A percentile compares a stretch with the other conserved stretches of the same genome.
These are phyloP conservation scores for Artemisia tridentata DNA, from an alignment of 129 eudicot genomes.

Conservation along the genomic window DNA sequence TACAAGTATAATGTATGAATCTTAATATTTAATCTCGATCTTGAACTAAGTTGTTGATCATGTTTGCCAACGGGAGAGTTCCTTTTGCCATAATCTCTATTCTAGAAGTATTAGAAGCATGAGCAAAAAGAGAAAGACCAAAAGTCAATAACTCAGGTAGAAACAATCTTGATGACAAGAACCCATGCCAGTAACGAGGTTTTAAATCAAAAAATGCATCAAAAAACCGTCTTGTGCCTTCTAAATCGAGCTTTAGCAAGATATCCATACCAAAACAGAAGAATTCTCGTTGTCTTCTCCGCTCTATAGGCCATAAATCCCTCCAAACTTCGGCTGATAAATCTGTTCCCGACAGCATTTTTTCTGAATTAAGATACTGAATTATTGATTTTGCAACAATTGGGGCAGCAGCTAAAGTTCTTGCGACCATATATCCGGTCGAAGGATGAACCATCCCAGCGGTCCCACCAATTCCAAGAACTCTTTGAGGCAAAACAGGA, in stretches of 20 bases:
- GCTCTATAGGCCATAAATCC: slow-evolving; percentile 91
- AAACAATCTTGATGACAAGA: slow-evolving; percentile 89
- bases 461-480: slow-evolving; percentile 98
- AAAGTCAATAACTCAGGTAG: slow-evolving; percentile 80
- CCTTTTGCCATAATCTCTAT: slow-evolving; percentile 96
- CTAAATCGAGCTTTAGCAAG: slow-evolving; percentile 88
- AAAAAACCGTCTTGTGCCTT: slow-evolving; percentile 86
- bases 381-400: slow-evolving; percentile 85
- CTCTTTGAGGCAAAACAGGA: slow-evolving; percentile 89
- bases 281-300: slow-evolving; percentile 91
- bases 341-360: slow-evolving; percentile 41
- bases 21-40: slow-evolving; percentile 54
- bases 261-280: slow-evolving; percentile 99
- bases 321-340: slow-evolving; percentile 75
- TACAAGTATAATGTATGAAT: slow-evolving; percentile 26
- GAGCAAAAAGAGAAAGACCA: slow-evolving; percentile 80
- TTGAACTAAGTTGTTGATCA: slow-evolving; percentile 70
- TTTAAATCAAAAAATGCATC: slow-evolving; percentile 92
- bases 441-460: slow-evolving; percentile 99
- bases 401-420: slow-evolving; percentile 97
- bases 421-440: slow-evolving; percentile 98
- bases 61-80: slow-evolving; percentile 79
- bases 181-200: slow-evolving; percentile 98
- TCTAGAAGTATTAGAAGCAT: slow-evolving; percentile 81
- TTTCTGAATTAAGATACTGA: slow-evolving; percentile 61